Percentiles rank a stretch among this genome's conserved stretches.
Conservation (phyloP, 1,139 yeast genomes). For the Candida sanyaensis region DNA sequence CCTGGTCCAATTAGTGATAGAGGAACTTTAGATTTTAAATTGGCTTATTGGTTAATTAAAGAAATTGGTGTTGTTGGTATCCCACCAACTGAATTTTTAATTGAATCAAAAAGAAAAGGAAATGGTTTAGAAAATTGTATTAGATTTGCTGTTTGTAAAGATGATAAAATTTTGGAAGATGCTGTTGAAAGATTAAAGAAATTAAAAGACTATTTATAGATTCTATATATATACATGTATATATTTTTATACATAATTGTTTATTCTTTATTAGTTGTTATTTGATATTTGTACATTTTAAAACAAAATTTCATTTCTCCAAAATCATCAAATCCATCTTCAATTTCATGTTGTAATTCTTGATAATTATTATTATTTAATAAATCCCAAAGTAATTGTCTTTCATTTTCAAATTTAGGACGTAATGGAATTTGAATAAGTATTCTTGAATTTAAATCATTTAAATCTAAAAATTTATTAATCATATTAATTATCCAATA, state of each 20-base stretch:
- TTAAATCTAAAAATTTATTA: slow-evolving; percentile 31
- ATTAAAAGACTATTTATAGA: slow-evolving; percentile 61
- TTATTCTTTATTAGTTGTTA: too few relatives aligned
- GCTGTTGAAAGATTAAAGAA: slow-evolving; percentile 76
- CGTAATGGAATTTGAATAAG: slow-evolving; percentile 78
- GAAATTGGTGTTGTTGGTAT: slow-evolving; percentile 94
- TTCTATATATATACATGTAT: not conserved
- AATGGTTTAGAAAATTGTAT: slow-evolving; percentile 79
- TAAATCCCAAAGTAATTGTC: slow-evolving; percentile 60
- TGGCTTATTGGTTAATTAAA: slow-evolving; percentile 89
- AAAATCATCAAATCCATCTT: slow-evolving; percentile 82
- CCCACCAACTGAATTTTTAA: slow-evolving; percentile 93
- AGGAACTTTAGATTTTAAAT: slow-evolving; percentile 81
- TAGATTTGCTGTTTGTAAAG: slow-evolving; percentile 96
- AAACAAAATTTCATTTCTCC: slow-evolving; percentile 69
- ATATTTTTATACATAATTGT: not conserved
- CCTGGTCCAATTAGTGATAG: slow-evolving; percentile 65
- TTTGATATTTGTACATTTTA: slow-evolving; percentile 32
- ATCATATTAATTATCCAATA: slow-evolving; percentile 65
- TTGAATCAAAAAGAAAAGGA: slow-evolving; percentile 58
- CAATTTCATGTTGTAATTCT: slow-evolving; percentile 31
- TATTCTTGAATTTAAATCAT: slow-evolving; percentile 39
- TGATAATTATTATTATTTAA: slow-evolving; percentile 34
- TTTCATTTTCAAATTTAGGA: slow-evolving; percentile 61
- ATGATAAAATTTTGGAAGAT: slow-evolving; percentile 72